These are phyloP conservation scores for Aspergillus jensenii DNA, from an alignment of 2,329 filamentous ascomycete species.

Conservation along the genomic window DNA sequence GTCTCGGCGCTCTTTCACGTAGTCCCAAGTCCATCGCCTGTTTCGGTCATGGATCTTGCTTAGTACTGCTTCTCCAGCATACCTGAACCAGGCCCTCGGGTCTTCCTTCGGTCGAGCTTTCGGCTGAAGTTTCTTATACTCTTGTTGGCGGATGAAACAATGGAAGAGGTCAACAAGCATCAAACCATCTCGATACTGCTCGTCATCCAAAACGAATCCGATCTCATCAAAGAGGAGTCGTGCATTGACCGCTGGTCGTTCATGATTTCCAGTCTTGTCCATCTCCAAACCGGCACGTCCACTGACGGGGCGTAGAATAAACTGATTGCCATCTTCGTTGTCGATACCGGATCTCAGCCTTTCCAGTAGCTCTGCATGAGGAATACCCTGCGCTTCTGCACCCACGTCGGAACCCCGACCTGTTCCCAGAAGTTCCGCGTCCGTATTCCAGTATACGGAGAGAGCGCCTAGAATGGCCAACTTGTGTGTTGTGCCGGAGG, in stretches of 20 bases:
- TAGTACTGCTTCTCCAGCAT: constrained; percentile 84
- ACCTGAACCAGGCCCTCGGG: constrained; percentile 86
- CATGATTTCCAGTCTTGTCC: constrained; percentile 82
- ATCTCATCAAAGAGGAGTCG: constrained; percentile 94
- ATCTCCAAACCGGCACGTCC: constrained; percentile 93
- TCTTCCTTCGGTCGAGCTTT: constrained; percentile 84
- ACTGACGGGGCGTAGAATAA: constrained; percentile 92
- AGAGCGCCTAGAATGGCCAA: constrained; percentile 85
- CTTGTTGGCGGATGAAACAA: constrained; percentile 95
- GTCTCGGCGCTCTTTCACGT: constrained; percentile 88
- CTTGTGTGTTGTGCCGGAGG: constrained; percentile 82
- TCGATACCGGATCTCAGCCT: constrained; percentile 79
- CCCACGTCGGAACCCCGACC: constrained; percentile 69
- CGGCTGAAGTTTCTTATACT: constrained; percentile 91
- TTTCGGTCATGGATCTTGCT: constrained; percentile 95
- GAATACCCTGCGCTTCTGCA: constrained; percentile 59
- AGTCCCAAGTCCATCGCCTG: constrained; percentile 91
- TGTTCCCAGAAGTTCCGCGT: constrained; percentile 77
- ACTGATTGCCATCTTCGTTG: constrained; percentile 78
- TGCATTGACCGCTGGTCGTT: constrained; percentile 83
- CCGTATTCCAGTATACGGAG: constrained; percentile 97
- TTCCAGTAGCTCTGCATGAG: constrained; percentile 72
- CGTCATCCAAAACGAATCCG: constrained; percentile 93
- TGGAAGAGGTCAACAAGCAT: constrained; percentile 99
- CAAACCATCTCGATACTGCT: constrained; percentile 93